Percentiles rank a stretch among this genome's conserved stretches.
phyloP scores from a whole-genome alignment of 805 yeast genomes.

The Tetrapisispora fleetii region DNA sequence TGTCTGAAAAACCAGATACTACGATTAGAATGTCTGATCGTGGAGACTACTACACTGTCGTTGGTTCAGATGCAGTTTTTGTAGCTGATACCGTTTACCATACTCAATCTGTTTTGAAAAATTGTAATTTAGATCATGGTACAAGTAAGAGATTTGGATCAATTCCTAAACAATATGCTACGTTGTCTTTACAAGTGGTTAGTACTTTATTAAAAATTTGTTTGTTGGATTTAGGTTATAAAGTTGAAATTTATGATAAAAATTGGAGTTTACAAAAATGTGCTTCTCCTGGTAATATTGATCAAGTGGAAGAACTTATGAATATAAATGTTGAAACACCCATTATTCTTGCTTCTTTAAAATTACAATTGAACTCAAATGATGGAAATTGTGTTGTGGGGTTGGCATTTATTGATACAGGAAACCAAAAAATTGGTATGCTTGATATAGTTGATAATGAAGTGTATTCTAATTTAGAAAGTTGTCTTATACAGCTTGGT shows the following conservation, averaged over 20 bases:
- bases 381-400: constrained; percentile 48
- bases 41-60: constrained; percentile 68
- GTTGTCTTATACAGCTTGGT: constrained; percentile 78
- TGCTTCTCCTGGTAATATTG: constrained; percentile 89
- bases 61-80: constrained; percentile 66
- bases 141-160: constrained; percentile 31
- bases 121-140: constrained; percentile 25
- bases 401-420: constrained; percentile 68
- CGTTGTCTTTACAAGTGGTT: constrained; percentile 69
- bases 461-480: constrained; percentile 74
- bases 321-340: constrained; percentile 38
- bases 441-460: constrained; percentile 83
- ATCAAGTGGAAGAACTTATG: constrained; percentile 63
- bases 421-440: constrained; percentile 54
- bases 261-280: constrained; percentile 45
- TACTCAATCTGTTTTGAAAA: constrained; percentile 72
- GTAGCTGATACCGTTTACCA: constrained; percentile 80
- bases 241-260: constrained; percentile 71
- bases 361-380: constrained; percentile 27
- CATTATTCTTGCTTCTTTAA: constrained; percentile 41
- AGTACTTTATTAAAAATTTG: constrained; percentile 53
- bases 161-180: constrained; percentile 41
- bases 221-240: constrained; percentile 59
- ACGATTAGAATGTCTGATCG: constrained; percentile 70
- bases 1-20: constrained; percentile 40